A percentile compares a stretch with the other conserved stretches of the same genome.
These are phyloP conservation scores for Lagenidium sp. DNA, from an alignment of 352 stramenopile species.

Conservation along the genomic window DNA sequence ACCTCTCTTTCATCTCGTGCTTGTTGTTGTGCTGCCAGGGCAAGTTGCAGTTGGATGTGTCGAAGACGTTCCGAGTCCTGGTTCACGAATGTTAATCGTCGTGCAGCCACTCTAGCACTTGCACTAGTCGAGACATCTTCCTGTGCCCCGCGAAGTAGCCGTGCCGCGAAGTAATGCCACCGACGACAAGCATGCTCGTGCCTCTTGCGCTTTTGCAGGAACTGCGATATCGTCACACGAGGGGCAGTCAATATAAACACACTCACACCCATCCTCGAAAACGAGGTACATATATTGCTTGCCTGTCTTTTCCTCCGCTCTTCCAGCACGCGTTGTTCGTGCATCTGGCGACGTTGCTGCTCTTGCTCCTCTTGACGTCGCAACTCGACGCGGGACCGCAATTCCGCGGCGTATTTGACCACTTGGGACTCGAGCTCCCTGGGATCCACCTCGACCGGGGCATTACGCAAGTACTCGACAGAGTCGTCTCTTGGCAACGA, in stretches of 20 bases:
- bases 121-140: slow-evolving; percentile 5
- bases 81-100: too few species aligned
- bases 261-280: too few species aligned
- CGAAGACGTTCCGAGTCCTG: background rate
- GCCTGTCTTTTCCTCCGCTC: slow-evolving; percentile 26
- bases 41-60: background rate
- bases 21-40: background rate
- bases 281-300: too few species aligned
- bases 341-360: slow-evolving; percentile 18
- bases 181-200: slow-evolving; percentile 21
- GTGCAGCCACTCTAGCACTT: too few species aligned
- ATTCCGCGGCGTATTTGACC: slow-evolving; percentile 25
- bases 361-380: slow-evolving; percentile 21
- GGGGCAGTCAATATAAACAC: too few species aligned
- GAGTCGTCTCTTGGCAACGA: slow-evolving; percentile 8
- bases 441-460: slow-evolving; percentile 19
- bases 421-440: slow-evolving; percentile 28
- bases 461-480: slow-evolving; percentile 5
- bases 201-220: slow-evolving; percentile 21
- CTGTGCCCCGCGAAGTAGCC: slow-evolving; percentile 12
- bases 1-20: too few species aligned
- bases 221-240: too few species aligned
- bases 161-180: slow-evolving; percentile 28
- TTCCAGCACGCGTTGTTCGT: slow-evolving; percentile 30
- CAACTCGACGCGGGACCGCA: slow-evolving; percentile 24